phyloP scores from a whole-genome alignment of 2,329 filamentous ascomycete species.

The Tympanopsis confertula region DNA sequence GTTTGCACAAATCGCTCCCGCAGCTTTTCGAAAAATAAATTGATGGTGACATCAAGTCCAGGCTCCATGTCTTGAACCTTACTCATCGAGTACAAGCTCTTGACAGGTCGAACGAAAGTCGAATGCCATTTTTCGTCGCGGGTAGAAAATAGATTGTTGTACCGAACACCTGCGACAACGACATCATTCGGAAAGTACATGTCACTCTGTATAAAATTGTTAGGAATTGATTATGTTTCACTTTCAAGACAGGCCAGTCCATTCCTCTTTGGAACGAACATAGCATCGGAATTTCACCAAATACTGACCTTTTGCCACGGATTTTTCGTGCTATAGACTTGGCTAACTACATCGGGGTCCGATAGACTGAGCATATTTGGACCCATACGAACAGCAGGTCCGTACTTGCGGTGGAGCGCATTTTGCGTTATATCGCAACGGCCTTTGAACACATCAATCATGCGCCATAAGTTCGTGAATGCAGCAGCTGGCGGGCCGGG shows the following conservation, averaged over 20 bases:
- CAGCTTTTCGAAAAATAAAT: background rate
- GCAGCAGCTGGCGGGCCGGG: background rate
- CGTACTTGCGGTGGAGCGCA: constrained; percentile 23
- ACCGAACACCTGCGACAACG: background rate
- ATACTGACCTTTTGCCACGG: constrained; percentile 19
- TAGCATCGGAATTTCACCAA: too few relatives aligned
- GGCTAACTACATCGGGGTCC: constrained; percentile 20
- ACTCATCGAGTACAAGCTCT: background rate
- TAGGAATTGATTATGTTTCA: too few relatives aligned
- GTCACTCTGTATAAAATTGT: too few relatives aligned
- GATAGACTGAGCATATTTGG: constrained; percentile 24
- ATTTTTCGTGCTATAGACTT: constrained; percentile 19
- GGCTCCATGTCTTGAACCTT: background rate
- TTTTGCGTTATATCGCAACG: background rate
- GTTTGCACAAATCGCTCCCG: background rate
- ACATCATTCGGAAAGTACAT: background rate
- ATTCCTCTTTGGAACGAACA: too few relatives aligned
- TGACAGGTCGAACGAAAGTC: background rate
- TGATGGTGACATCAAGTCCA: background rate
- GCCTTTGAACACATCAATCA: background rate
- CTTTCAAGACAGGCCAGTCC: too few relatives aligned
- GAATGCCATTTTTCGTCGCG: background rate
- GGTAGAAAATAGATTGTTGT: background rate
- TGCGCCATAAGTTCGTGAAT: background rate
- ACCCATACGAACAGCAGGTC: constrained; percentile 26